Base-by-base conservation (phyloP, 352 stramenopile genomes). In the Pythium rhizo-oryzae region DNA sequence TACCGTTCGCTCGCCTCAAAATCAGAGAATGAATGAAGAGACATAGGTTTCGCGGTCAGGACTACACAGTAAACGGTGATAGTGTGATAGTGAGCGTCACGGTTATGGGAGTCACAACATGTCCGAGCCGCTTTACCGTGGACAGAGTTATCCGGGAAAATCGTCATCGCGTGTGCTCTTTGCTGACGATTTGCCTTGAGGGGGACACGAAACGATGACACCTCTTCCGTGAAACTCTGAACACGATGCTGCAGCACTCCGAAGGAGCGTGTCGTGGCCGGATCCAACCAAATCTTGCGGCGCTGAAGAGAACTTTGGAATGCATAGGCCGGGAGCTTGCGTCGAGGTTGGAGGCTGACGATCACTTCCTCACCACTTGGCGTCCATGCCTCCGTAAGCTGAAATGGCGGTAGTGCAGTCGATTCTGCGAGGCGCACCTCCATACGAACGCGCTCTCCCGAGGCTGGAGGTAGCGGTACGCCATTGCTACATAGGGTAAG, bases 161-260 rank as follows among this genome's bases (percentile, higher is more conserved):
- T 72, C 2, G 71, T 68, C 67, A 93, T 80, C 8, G 68, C 71
- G n/a, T 85, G 74, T 13, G 81, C 79, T 44, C 70, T 72, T 68
- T 93, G 85, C 41, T 82, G 82, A 9, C 74, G 75, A 47, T 86
- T 84, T 9, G 59, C 78, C 50, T 84, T 86, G 19, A 93, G 56
- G 12, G 85, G 85, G 1, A 91, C 81, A 15, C 77, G 59, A 58
- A 90, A 89, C 19, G 85, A 92, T n/a, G 81, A 75, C 0, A 93
- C 54, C 53, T 91, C 69, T 58, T 93, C 85, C 0, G 78, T 86
- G 56, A 93, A 93, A 11, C 69, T 57, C 35, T 90, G 66, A 15
- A 80, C 56, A 23, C 85, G 85, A 39, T 90, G 80, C 33, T 89
- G 81, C 33, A 87, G 66, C 23, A 93, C 56, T 0, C 62, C 47